A percentile compares a stretch with the other conserved stretches of the same genome.
These are phyloP conservation scores for Trichophyton simii DNA, from an alignment of 2,329 filamentous ascomycete species.

Conservation along the genomic window DNA sequence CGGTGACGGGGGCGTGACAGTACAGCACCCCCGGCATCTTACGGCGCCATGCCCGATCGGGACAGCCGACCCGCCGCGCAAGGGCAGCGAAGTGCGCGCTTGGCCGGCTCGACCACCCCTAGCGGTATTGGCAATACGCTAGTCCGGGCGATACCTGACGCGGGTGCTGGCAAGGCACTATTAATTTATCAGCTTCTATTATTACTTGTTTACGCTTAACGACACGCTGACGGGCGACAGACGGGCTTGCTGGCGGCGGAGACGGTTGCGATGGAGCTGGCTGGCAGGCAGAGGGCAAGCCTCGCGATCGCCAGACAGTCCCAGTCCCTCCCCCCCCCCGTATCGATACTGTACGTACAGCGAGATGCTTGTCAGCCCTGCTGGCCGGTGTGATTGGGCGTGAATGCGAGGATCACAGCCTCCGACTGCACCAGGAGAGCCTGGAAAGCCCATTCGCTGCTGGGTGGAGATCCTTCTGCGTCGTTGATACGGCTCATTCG, in stretches of 20 bases:
- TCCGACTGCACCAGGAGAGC: background rate
- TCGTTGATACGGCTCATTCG: background rate
- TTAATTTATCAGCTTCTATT: no score
- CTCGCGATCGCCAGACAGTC: background rate
- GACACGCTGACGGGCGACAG: background rate
- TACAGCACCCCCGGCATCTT: background rate
- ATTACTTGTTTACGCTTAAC: no score
- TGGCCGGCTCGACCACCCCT: background rate
- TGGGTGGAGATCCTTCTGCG: background rate
- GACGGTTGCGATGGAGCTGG: background rate
- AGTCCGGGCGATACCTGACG: background rate
- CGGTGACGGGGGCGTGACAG: background rate
- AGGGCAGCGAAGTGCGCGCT: background rate
- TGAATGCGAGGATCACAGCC: constrained; percentile 2
- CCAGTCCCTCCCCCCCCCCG: background rate
- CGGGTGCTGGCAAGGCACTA: no score
- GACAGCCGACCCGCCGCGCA: background rate
- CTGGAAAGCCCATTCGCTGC: constrained; percentile 1
- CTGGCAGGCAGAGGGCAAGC: background rate
- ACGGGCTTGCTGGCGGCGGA: background rate
- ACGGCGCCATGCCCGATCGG: background rate
- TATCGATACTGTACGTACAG: background rate
- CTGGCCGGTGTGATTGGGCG: background rate
- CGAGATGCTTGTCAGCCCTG: background rate
- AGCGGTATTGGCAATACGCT: background rate